Conservation (phyloP, 202 grass and related monocot genomes). For the Zoysia matrella region DNA sequence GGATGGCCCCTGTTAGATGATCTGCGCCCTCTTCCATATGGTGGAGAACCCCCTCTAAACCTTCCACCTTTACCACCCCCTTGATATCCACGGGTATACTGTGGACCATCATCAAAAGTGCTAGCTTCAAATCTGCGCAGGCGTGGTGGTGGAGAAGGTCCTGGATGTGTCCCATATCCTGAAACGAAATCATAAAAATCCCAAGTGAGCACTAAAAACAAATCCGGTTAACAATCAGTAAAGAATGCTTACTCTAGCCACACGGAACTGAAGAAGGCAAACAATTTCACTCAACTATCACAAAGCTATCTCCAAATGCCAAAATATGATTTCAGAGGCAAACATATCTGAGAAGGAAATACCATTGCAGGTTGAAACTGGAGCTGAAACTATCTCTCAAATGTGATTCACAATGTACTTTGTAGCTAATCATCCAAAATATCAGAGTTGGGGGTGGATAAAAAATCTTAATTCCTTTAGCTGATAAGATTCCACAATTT, state of each 20-base stretch:
- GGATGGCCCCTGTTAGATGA: constrained; percentile 33
- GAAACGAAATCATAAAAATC: constrained; percentile 41
- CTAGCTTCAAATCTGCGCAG: background rate
- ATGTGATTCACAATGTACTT: constrained; percentile 18
- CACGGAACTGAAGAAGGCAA: constrained; percentile 52
- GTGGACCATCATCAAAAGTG: constrained; percentile 56
- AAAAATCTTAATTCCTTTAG: constrained; percentile 42
- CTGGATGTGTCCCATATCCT: constrained; percentile 50
- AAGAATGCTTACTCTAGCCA: constrained; percentile 57
- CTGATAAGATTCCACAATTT: constrained; percentile 34
- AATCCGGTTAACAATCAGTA: constrained; percentile 23
- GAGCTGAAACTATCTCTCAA: constrained; percentile 32
- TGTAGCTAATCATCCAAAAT: constrained; percentile 44
- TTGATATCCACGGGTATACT: constrained; percentile 55
- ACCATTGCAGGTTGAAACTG: constrained; percentile 50
- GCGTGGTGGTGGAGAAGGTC: too few species aligned
- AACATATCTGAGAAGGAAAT: constrained; percentile 4
- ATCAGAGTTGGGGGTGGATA: constrained; percentile 33
- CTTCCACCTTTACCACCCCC: constrained; percentile 77
- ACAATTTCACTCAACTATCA: constrained; percentile 32
- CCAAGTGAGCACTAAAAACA: constrained; percentile 39
- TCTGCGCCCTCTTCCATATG: constrained; percentile 62
- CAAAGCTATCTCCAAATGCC: constrained; percentile 31
- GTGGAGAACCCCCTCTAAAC: constrained; percentile 63
- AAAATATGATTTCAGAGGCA: constrained; percentile 32